These are phyloP conservation scores for Saturnispora zaruensis DNA, from an alignment of 805 yeast species.

Conservation along the genomic window DNA sequence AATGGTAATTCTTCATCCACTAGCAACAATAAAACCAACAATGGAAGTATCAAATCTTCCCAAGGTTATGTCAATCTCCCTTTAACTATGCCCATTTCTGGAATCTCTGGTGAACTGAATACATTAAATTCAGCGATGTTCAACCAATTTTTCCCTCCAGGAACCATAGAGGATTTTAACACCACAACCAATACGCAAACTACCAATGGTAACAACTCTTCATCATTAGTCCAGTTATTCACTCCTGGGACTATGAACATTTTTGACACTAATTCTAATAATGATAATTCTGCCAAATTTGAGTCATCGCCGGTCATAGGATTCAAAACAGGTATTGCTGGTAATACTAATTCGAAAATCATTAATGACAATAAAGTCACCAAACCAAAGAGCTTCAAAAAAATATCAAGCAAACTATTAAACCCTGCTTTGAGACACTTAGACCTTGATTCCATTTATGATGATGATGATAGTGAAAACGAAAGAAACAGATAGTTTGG, in stretches of 20 bases:
- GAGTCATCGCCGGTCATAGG: constrained; percentile 15
- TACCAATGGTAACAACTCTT: constrained; percentile 5
- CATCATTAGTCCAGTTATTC: constrained; percentile 9
- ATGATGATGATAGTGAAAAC: constrained; percentile 3
- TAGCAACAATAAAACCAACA: background rate
- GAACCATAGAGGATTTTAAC: constrained; percentile 3
- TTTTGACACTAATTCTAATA: constrained; percentile 5
- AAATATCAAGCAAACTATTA: constrained; percentile 2
- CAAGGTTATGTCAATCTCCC: background rate
- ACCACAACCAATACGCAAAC: constrained; percentile 1
- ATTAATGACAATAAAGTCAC: constrained; percentile 3
- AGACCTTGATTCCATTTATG: constrained; percentile 9
- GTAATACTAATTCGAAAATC: background rate
- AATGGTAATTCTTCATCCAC: background rate
- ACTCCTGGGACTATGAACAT: constrained; percentile 9
- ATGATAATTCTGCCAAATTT: constrained; percentile 1
- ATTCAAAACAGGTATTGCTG: constrained; percentile 10
- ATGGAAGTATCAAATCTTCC: background rate
- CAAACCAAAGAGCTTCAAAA: constrained; percentile 1
- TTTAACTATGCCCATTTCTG: background rate
- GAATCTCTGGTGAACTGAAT: constrained; percentile 1
- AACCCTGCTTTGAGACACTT: constrained; percentile 18
- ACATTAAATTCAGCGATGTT: constrained; percentile 4
- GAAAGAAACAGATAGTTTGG: background rate
- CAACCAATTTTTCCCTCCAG: background rate